Evolutionary conservation across 768 basidiomycete species (phyloP), one percentile per base, ranked within the genome.

Genomic region (Tricholoma sp.): DNA sequence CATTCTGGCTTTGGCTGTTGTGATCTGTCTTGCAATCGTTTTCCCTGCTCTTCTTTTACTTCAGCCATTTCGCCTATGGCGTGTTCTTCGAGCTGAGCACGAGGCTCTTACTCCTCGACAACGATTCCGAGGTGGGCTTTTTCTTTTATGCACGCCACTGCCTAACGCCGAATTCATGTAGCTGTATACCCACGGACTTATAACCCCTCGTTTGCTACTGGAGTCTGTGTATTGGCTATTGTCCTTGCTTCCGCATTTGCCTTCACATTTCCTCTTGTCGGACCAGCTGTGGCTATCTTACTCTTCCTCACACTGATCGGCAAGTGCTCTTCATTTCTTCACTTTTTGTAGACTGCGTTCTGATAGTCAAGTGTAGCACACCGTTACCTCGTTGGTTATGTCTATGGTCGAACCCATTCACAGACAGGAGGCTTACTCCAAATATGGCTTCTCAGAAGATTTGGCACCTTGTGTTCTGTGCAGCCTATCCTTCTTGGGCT

Each of bases 401-500:
- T 91, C 17, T 88, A 86, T 63, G 88, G 80, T 1, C 79, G 86
- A 39, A 85, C 83, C 24, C 80, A 82, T 57, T 87, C 86, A 6
- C 85, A 88, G 65, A 89, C 89, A 1, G 89, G 89, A 12, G 89
- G 89, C 6, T 70, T 86, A 28, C 68, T 90, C 18, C 85, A 88
- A 59, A 78, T 92, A 29, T 91, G 89, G 88, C 72, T 91, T 3
- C 67, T 91, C 39, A 83, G 84, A 53, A 80, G 88, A 50, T 79
- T 92, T 50, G 89, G 82, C 41, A 85, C 85, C n/a, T 71, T 88
- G 8, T 67, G 89, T 9, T 81, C 82, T 0, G 72, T 91, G 59
- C 89, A 92, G 63, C 90, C 91, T 24, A 76, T 88, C 48, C 72
- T 92, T 36, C 72, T 91, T 15, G 90, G 91, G 1, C 76, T 92